phyloP scores from a whole-genome alignment of 1,284 basidiomycete species.

The Microbotryum violaceum region DNA sequence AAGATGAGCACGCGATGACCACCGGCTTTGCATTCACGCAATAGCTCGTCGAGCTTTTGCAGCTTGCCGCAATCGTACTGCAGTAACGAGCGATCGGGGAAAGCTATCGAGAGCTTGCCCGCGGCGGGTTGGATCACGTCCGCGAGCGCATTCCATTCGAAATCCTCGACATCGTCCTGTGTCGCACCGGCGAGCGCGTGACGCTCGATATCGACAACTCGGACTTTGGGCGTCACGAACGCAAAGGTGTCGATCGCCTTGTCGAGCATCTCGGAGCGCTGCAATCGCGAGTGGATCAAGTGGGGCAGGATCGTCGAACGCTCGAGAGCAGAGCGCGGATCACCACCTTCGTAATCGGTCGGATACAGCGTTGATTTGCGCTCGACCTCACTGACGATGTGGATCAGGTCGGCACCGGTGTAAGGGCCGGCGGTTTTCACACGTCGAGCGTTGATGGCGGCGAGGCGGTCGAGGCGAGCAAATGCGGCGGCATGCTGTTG shows the following conservation, averaged over 20 bases:
- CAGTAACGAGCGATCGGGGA: constrained; percentile 79
- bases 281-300: constrained; percentile 57
- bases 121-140: constrained; percentile 59
- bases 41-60: constrained; percentile 68
- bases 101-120: constrained; percentile 86
- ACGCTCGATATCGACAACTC: constrained; percentile 65
- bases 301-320: constrained; percentile 43
- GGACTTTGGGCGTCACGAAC: constrained; percentile 71
- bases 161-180: constrained; percentile 39
- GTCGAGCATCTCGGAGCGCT: constrained; percentile 54
- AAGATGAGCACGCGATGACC: constrained; percentile 90
- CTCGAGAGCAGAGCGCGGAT: constrained; percentile 43
- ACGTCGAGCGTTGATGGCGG: constrained; percentile 68
- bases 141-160: constrained; percentile 37
- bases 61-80: constrained; percentile 97
- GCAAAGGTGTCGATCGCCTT: constrained; percentile 64
- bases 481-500: constrained; percentile 52
- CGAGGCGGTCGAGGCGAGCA: constrained; percentile 60
- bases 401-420: constrained; percentile 58
- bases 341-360: constrained; percentile 45
- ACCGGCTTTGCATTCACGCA: constrained; percentile 74
- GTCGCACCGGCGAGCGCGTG: constrained; percentile 51
- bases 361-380: constrained; percentile 53
- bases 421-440: constrained; percentile 55
- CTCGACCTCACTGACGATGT: constrained; percentile 44